A percentile compares a stretch with the other conserved stretches of the same genome.
These are phyloP conservation scores for Boletellus sp. DNA, from an alignment of 768 basidiomycete genomes.

Conservation along the genomic window DNA sequence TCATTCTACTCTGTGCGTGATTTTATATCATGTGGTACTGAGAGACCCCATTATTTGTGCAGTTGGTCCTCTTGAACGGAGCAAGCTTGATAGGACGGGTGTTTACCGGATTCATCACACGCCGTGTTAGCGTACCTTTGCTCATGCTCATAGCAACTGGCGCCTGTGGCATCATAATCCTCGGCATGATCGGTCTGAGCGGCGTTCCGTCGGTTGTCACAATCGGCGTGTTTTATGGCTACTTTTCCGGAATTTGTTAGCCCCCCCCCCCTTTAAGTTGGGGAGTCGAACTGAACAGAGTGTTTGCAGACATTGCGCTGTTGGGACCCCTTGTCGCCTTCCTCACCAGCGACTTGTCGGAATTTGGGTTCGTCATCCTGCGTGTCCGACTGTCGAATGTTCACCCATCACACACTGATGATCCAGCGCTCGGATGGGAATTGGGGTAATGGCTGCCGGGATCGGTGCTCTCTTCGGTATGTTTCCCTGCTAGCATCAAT, in stretches of 20 bases:
- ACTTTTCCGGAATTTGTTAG: slow-evolving; percentile 41
- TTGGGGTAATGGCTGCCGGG: too few relatives aligned
- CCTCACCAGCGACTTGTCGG: slow-evolving; percentile 35
- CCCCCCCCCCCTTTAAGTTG: background rate
- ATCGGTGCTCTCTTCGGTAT: too few relatives aligned
- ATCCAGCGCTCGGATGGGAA: background rate
- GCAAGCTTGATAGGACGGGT: slow-evolving; percentile 47
- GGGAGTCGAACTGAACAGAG: background rate
- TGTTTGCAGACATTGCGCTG: slow-evolving; percentile 30
- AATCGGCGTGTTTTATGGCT: slow-evolving; percentile 42
- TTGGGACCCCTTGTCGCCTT: slow-evolving; percentile 40
- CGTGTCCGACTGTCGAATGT: background rate
- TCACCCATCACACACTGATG: background rate
- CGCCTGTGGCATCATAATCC: slow-evolving; percentile 36
- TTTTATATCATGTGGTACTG: background rate
- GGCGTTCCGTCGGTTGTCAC: slow-evolving; percentile 34
- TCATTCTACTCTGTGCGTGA: slow-evolving; percentile 50
- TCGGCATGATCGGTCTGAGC: slow-evolving; percentile 39
- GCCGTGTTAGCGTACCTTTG: slow-evolving; percentile 42
- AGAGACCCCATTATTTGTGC: background rate
- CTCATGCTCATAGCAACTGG: slow-evolving; percentile 34
- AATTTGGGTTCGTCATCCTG: slow-evolving; percentile 39
- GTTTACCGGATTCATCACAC: slow-evolving; percentile 38
- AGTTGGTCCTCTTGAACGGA: slow-evolving; percentile 45
- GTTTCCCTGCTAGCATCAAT: too few relatives aligned